Evolutionary conservation across 305 asterid genomes (phyloP), one percentile per base, ranked within the genome.

Genomic region (Stenogyne calaminthoides): DNA sequence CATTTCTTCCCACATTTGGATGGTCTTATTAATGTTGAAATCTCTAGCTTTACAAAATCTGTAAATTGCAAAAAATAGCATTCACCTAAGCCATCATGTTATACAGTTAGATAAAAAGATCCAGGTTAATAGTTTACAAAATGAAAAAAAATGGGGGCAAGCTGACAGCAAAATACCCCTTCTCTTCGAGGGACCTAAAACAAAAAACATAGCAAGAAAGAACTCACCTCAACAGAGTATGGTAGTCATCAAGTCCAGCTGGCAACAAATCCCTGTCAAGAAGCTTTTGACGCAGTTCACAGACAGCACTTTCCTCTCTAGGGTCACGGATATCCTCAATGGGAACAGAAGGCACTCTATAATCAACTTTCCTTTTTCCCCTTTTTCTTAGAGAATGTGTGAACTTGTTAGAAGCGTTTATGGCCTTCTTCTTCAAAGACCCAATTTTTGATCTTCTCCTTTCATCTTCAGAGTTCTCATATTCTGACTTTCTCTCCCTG

Each of bases 1-100:
- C 98, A 92, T 90, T 78, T 92, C 97, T 80, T 95, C 96, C 99
- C 99, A 95, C 96, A 89, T 92, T 75, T 76, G 89, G 65, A 88
- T 81, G 71, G 97, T 88, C 78, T 86, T 84, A 29, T 86, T 87
- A 70, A 86, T 79, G 84, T 86, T 73, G 66, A 95, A 89, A 74
- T 92, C 98, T 80, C 96, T 88, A 55, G 98, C 93, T 87, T 95
- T 95, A 80, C 92, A 75, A 82, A 95, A 95, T 77, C 99, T 95
- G 84, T 44, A 54, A 69, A 77, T 55, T 46, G 77, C 15, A 71
- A 76, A 47, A 52, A 76, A 52, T 40, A 40, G 52, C 52, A 32
- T 67, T 52, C 47, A 77, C 69, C 60, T 64, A 56, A 72, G 34
- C 40, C 16, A 62, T 19, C 8, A 47, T 52, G 39, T 20, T 56